Percentiles rank a stretch among this genome's conserved stretches.
Conservation (phyloP, 2,329 filamentous ascomycete species). For the Claviceps sp. region DNA sequence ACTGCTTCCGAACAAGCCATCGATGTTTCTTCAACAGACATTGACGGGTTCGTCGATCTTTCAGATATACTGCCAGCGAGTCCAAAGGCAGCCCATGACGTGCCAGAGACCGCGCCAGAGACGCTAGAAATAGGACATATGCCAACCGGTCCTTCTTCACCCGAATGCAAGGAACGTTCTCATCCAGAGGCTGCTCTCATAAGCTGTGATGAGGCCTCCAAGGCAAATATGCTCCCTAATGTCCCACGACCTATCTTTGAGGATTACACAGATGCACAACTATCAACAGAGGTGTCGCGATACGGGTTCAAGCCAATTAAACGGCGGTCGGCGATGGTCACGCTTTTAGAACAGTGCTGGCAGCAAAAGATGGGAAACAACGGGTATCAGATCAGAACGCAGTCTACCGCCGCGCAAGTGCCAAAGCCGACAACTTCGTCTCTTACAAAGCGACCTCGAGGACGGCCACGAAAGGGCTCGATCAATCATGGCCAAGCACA, state of each 20-base stretch:
- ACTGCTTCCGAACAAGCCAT: neutral
- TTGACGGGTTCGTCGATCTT: constrained; percentile 12
- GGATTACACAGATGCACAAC: constrained; percentile 46
- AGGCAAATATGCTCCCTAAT: neutral
- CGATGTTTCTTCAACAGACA: neutral
- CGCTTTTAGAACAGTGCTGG: constrained; percentile 59
- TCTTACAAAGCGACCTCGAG: constrained; percentile 16
- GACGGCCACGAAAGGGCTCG: constrained; percentile 21
- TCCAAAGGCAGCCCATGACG: neutral
- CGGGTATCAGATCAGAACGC: constrained; percentile 9
- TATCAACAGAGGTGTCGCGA: constrained; percentile 45
- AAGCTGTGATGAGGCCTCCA: neutral
- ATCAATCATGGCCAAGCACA: constrained; percentile 12
- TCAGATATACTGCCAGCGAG: constrained; percentile 13
- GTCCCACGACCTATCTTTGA: constrained; percentile 40
- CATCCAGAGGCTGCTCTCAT: neutral
- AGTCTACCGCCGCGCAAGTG: neutral
- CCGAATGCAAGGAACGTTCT: neutral
- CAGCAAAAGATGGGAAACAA: constrained; percentile 34
- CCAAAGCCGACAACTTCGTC: constrained; percentile 1
- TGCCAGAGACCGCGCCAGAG: neutral
- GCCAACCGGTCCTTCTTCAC: neutral
- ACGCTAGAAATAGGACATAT: neutral
- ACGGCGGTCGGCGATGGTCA: constrained; percentile 54
- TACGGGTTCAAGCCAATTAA: constrained; percentile 65